A percentile compares a stretch with the other conserved stretches of the same genome.
phyloP scores from a whole-genome alignment of 352 stramenopile genomes.

The Phytophthora nicotianae region DNA sequence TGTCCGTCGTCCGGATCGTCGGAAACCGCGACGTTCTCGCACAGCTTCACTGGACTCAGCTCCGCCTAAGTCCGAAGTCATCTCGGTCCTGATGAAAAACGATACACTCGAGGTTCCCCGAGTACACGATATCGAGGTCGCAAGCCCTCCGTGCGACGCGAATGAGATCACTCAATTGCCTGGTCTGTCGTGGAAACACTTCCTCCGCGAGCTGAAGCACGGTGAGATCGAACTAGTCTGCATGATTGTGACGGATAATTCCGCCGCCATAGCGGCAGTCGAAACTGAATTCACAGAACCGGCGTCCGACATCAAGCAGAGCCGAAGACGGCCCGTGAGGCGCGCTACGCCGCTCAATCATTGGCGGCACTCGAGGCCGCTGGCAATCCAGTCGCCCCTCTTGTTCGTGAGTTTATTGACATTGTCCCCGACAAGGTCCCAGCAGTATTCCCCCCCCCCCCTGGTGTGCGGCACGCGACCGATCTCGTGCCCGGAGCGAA shows the following conservation, averaged over 20 bases:
- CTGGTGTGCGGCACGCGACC: constrained; percentile 34
- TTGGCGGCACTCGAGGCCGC: constrained; percentile 4
- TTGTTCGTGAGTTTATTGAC: too few relatives aligned
- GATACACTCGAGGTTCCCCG: too few relatives aligned
- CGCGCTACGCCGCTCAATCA: constrained; percentile 22
- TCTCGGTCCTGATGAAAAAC: too few relatives aligned
- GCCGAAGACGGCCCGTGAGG: constrained; percentile 16
- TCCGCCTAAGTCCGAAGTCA: too few relatives aligned
- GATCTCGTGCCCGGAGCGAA: constrained; percentile 33
- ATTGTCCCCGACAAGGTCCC: constrained; percentile 32
- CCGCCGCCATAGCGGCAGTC: not conserved
- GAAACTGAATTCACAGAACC: not conserved
- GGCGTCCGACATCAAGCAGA: not conserved
- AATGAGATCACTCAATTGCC: not conserved
- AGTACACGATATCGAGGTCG: too few relatives aligned
- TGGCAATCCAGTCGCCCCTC: constrained; percentile 10
- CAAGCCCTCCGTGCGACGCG: not conserved
- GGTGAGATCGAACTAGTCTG: too few relatives aligned
- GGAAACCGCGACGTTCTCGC: too few relatives aligned
- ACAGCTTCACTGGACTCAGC: too few relatives aligned
- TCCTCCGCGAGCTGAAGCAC: constrained; percentile 21
- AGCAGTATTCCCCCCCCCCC: constrained; percentile 5
- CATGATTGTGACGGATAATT: not conserved
- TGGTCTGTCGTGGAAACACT: constrained; percentile 26
- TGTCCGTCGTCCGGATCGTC: too few relatives aligned